Percentiles rank a stretch among this genome's conserved stretches.
phyloP scores from a whole-genome alignment of 192 early-diverging fungal species.

The Irineochytrium annulatum region DNA sequence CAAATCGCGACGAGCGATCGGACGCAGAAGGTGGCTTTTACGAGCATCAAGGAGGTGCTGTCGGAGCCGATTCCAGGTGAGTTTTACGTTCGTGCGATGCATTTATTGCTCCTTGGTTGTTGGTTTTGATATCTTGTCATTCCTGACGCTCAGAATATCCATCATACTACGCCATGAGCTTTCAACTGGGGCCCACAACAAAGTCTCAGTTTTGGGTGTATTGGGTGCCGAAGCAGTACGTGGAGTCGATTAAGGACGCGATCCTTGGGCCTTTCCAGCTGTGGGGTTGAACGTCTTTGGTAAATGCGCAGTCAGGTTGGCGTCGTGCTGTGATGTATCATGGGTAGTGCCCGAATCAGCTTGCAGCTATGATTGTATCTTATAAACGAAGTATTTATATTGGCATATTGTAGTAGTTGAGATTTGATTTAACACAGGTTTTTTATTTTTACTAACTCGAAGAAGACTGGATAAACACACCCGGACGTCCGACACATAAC shows the following conservation, averaged over 20 bases:
- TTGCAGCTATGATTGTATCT: no score
- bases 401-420: no score
- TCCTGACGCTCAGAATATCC: not conserved
- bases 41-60: not conserved
- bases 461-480: no score
- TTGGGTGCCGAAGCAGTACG: constrained; percentile 24
- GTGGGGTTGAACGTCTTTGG: no score
- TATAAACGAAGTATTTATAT: no score
- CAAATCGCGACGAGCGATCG: constrained; percentile 23
- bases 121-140: not conserved
- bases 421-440: no score
- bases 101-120: not conserved
- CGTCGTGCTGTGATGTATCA: no score
- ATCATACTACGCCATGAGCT: constrained; percentile 14
- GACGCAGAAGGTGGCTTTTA: constrained; percentile 18
- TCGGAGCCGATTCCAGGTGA: constrained; percentile 10
- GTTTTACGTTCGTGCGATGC: not conserved
- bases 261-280: no score
- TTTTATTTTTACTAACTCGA: no score
- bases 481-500: no score
- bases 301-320: no score
- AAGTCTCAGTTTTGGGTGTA: constrained; percentile 21
- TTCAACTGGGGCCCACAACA: constrained; percentile 29
- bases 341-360: no score
- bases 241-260: constrained; percentile 23